Conservation (phyloP, 768 basidiomycete species). For the Coprinellus micaceus region DNA sequence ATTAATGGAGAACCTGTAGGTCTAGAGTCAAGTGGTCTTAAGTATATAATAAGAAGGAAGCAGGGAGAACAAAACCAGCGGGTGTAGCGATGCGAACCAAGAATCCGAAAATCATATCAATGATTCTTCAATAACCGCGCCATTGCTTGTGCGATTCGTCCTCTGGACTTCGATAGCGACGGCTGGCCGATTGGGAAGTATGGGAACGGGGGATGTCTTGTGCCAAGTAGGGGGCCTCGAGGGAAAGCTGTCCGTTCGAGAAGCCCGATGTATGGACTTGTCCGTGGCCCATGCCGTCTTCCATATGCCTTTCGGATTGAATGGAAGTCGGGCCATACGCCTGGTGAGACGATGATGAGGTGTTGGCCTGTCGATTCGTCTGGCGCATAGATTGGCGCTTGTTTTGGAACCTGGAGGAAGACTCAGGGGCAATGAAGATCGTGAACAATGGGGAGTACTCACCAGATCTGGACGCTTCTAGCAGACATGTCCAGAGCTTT, state of each 20-base stretch:
- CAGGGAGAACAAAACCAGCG: slow-evolving; percentile 36
- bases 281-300: slow-evolving; percentile 33
- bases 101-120: slow-evolving; percentile 23
- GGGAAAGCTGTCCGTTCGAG: slow-evolving; percentile 4
- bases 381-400: slow-evolving; percentile 82
- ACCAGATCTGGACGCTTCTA: slow-evolving; percentile 87
- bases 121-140: slow-evolving; percentile 45
- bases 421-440: slow-evolving; percentile 18
- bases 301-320: slow-evolving; percentile 33
- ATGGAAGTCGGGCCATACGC: slow-evolving; percentile 40
- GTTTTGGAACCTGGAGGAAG: slow-evolving; percentile 71
- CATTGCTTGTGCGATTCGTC: slow-evolving; percentile 47
- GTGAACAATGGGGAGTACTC: slow-evolving; percentile 20
- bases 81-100: slow-evolving; percentile 35
- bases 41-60: slow-evolving; percentile 37
- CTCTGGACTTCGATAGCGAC: slow-evolving; percentile 41
- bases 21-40: slow-evolving; percentile 32
- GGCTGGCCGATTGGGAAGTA: slow-evolving; percentile 36
- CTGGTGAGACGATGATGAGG: slow-evolving; percentile 44
- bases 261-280: slow-evolving; percentile 20
- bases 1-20: slow-evolving; percentile 32
- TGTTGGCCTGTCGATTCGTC: slow-evolving; percentile 62
- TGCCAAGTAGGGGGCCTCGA: slow-evolving; percentile 9
- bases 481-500: slow-evolving; percentile 80
- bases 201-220: slow-evolving; percentile 24